Base-by-base conservation (phyloP, 140 eudicot genomes). In the Anethum foeniculum region DNA sequence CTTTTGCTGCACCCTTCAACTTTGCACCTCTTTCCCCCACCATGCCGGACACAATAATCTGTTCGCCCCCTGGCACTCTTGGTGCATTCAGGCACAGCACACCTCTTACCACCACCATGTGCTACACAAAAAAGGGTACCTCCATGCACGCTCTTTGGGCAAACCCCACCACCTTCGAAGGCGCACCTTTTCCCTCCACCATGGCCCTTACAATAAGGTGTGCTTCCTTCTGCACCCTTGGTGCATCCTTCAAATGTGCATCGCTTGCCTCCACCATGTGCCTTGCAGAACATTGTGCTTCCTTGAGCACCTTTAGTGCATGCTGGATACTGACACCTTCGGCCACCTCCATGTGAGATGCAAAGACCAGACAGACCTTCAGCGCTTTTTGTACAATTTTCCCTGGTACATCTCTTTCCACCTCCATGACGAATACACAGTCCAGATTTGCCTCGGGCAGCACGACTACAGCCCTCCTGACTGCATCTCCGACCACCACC, bases 281-380 rank as follows among this genome's bases (percentile, higher is more conserved):
- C 98, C 86, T 92, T 94, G 87, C 98, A 94, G 74, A 86, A 94
- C 93, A 89, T 85, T 0, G 98, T 94, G 84, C 98, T 94, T 47
- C 98, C 98, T 77, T 92, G 98, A 32, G 98, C 96, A 44, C 97
- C 98, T 81, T 94, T 94, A 2, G 84, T 79, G 84, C 98, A 94
- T 1, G 71, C 94, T 48, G 84, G 88, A 77, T 87, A 87, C 91
- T 93, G 97, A 86, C 99, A 95, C 34, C 99, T 82, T 13, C 98
- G 97, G 28, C 99, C 99, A 39, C 99, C 99, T n/a, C 99, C 99
- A 82, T 95, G 99, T 1, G 97, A 90, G 77, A 95, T 95, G 84
- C 99, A 95, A 27, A 95, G 93, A 36, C 99, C 98, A 0, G 98
- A 95, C 5, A 92, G 86, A 28, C 99, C 99, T 83, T 95, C 99